Evolutionary conservation across 2,329 filamentous ascomycete species (phyloP).

Genomic region (Fusarium camptoceras): DNA sequence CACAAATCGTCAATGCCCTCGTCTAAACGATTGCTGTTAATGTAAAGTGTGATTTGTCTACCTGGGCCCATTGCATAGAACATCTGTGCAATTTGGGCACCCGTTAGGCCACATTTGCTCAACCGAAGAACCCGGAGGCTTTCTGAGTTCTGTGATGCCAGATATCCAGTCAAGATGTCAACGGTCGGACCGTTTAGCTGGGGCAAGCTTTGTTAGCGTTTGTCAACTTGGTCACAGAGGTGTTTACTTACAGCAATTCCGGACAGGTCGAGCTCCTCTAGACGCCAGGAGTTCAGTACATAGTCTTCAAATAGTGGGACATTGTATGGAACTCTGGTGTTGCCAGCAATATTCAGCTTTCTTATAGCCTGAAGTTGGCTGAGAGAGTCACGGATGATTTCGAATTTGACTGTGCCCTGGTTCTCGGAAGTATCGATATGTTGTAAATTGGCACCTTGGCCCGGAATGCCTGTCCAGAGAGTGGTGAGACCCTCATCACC

Average conservation of each 20-base stretch:
- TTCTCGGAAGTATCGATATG: constrained; percentile 66
- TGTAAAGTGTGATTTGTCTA: constrained; percentile 60
- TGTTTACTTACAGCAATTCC: constrained; percentile 61
- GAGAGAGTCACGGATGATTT: constrained; percentile 59
- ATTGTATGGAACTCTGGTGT: constrained; percentile 60
- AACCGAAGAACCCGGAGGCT: constrained; percentile 60
- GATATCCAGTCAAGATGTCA: constrained; percentile 59
- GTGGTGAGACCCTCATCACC: constrained; percentile 61
- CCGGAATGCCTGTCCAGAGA: constrained; percentile 61
- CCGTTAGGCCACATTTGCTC: constrained; percentile 65
- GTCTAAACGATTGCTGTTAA: constrained; percentile 66
- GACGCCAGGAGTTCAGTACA: constrained; percentile 56
- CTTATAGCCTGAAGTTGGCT: constrained; percentile 58
- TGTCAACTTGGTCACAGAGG: not conserved
- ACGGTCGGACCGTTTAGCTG: constrained; percentile 63
- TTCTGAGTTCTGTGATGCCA: constrained; percentile 55
- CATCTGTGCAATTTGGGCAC: constrained; percentile 61
- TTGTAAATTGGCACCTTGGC: constrained; percentile 60
- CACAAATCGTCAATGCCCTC: constrained; percentile 63
- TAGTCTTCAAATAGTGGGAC: constrained; percentile 61
- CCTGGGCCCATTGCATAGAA: constrained; percentile 63
- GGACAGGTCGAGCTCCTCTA: constrained; percentile 67
- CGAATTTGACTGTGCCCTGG: constrained; percentile 62
- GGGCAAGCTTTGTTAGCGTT: constrained; percentile 16
- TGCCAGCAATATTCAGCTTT: constrained; percentile 63